Evolutionary conservation across 768 basidiomycete species (phyloP), one percentile per base, ranked within the genome.

Genomic region (Pholiota conissans): DNA sequence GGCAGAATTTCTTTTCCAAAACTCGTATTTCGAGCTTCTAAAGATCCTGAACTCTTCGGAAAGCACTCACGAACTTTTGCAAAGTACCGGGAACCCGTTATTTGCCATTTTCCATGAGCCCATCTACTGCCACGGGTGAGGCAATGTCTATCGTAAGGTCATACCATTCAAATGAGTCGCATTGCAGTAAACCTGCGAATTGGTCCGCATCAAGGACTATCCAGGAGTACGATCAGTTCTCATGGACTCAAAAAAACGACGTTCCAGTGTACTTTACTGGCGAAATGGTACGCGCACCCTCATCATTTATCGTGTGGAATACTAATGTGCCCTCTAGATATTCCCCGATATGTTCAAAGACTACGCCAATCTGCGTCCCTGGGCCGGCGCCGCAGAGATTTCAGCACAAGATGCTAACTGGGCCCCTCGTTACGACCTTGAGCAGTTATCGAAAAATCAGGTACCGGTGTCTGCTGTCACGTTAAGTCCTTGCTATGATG

Each of bases 51-150:
- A 14, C 63, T 76, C 1, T 78, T 81, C 63, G 71, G 71, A 0
- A 76, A 75, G 56, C 52, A 81, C 3, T 75, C 76, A 77, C 65
- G 79, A 80, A 60, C 71, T 76, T 3, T 61, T 83, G 16, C 75
- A 79, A 52, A 68, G 52, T 2, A 66, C 81, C 27, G 76, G 79
- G 2, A 82, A 82, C 58, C 80, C 80, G 1, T 62, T 83, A 16
- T 82, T 78, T 57, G 78, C 77, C 3, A 74, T 83, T 28, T 61
- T 83, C 20, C 82, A 83, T 49, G 82, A 83, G 60, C 71, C 79
- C 1, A 56, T 76, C 5, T 83, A 82, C 62, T 81, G 79, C 58
- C 79, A 81, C 70, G 77, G 81, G 81, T 79, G 27, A 29, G 70
- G 57, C 30, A 20, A 46, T n/a, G n/a, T n/a, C n/a, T n/a, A n/a